Evolutionary conservation across 1,139 yeast genomes (phyloP), one percentile per base, ranked within the genome.

Genomic region (Blastobotrys raffinosifermentans): DNA sequence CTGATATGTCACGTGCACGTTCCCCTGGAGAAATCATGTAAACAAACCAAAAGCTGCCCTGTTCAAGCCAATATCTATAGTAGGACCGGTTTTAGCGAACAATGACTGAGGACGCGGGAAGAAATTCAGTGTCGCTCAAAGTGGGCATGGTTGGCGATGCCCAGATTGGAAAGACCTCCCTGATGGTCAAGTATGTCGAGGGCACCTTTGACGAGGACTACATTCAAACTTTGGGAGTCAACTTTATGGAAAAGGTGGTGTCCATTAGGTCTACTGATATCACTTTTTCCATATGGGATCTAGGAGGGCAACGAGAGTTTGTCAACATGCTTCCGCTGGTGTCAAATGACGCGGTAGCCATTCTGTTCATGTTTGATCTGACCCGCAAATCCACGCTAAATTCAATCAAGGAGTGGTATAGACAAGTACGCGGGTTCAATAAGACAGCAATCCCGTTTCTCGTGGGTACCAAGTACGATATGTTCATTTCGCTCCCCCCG

Each of bases 71-170:
- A 6, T 7, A 6, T 8, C 8, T 7, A 27, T 8, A 16, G 6
- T 19, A 7, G 17, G 9, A 8, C 11, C 19, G 16, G 7, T 8
- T 21, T 7, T 13, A 31, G 14, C 21, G 16, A 18, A 29, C 37
- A n/a, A n/a, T 33, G n/a, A n/a, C n/a, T n/a, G n/a, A n/a, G n/a
- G n/a, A n/a, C n/a, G n/a, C n/a, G n/a, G n/a, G 34, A 32, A 38
- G 40, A 14, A 40, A 38, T 42, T 55, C 60, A 45, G 91, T 87
- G 27, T 86, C 93, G 8, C 70, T 91, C 34, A 93, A 91, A 55
- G 87, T 91, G 16, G 98, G 97, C 6, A 74, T 91, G 38, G 80
- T 91, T 38, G 99, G 99, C 7, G 98, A 93, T 59, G 94, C 96
- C 1, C 95, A 87, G 54, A 91, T 91, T n/a, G 99, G 99, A 4